A percentile compares a stretch with the other conserved stretches of the same genome.
Evolutionary conservation across 805 yeast genomes (phyloP).

Genomic region (Candida palmyrensis): DNA sequence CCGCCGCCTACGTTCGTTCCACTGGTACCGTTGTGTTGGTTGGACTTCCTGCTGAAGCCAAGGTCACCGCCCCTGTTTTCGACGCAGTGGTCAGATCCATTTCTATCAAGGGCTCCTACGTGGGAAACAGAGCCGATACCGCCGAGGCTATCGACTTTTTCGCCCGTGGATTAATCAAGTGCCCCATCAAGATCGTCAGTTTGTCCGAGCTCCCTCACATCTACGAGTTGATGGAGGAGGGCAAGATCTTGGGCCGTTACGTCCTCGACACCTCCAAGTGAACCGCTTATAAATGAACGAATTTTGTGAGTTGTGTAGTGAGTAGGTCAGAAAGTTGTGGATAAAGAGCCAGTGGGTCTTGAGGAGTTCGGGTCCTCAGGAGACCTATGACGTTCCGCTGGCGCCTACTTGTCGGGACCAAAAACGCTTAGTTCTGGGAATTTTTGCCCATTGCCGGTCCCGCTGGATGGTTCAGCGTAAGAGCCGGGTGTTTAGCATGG

Average conservation of each 20-base stretch:
- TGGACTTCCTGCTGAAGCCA: conserved; percentile 79
- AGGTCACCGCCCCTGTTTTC: conserved; percentile 65
- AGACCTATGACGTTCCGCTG: background rate
- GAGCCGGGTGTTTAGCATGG: too few relatives aligned
- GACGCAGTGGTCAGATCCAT: conserved; percentile 68
- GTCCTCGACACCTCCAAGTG: conserved; percentile 75
- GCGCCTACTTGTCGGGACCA: too few relatives aligned
- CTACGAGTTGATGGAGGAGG: conserved; percentile 74
- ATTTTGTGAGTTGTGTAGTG: background rate
- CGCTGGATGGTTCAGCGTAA: too few relatives aligned
- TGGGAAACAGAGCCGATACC: conserved; percentile 86
- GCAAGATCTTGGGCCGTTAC: conserved; percentile 82
- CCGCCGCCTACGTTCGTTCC: conserved; percentile 42
- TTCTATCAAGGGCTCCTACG: conserved; percentile 75
- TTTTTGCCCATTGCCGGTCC: too few relatives aligned
- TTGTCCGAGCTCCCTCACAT: conserved; percentile 65
- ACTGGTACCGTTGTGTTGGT: conserved; percentile 39
- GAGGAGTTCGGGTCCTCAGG: background rate
- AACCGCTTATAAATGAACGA: conserved; percentile 9
- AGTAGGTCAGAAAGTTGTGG: background rate
- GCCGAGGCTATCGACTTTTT: conserved; percentile 77
- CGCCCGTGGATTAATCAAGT: conserved; percentile 62
- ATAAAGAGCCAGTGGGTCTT: background rate
- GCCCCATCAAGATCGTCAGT: conserved; percentile 73
- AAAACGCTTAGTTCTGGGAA: too few relatives aligned